Base-by-base conservation (phyloP, 2,329 filamentous ascomycete species). In the Colletotrichum brevisporum region DNA sequence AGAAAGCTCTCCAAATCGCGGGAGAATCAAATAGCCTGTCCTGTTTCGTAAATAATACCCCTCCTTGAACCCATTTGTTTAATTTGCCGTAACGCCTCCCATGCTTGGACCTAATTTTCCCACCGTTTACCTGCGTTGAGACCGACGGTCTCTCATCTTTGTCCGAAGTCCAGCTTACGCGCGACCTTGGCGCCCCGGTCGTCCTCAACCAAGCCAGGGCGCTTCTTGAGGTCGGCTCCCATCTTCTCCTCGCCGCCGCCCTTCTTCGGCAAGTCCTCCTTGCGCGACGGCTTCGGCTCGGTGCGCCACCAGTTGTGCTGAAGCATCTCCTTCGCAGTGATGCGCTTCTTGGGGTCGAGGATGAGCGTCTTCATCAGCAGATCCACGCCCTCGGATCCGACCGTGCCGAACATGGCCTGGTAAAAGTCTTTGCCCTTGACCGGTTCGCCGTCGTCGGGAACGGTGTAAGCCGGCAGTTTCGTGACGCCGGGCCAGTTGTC, bases 401-500 rank as follows among this genome's bases (percentile, higher is more conserved):
- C 89, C 12, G 92, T 92, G 63, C 92, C 90, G 77, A 99, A 98
- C 70, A 90, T 89, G 61, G 85, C 83, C 76, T 92, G 85, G 84
- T 94, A 98, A 76, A 92, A 91, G 64, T 92, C 90, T 71, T 88
- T 88, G 1, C 89, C 89, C 71, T 89, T 88, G 80, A 94, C 74
- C 74, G 89, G 83, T 71, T 90, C 86, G 64, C 82, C 79, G 64
- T 88, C 83, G 5, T 89, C 88, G 1, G 91, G 87, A 1, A 92
- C 88, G n/a, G 94, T 89, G 80, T 96, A 99, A 69, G 91, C 91
- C 15, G 91, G 90, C 12, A 99, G 84, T 71, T 90, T 90, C 5
- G 90, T 90, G 8, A 99, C 95, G 31, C 95, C 95, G 1, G 96
- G 95, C 96, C 96, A 99, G 78, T 94, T 95, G 16, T 96, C 93